Percentiles rank a stretch among this genome's conserved stretches.
Evolutionary conservation across 1,139 yeast species (phyloP).

Genomic region (Diutina rugosa): DNA sequence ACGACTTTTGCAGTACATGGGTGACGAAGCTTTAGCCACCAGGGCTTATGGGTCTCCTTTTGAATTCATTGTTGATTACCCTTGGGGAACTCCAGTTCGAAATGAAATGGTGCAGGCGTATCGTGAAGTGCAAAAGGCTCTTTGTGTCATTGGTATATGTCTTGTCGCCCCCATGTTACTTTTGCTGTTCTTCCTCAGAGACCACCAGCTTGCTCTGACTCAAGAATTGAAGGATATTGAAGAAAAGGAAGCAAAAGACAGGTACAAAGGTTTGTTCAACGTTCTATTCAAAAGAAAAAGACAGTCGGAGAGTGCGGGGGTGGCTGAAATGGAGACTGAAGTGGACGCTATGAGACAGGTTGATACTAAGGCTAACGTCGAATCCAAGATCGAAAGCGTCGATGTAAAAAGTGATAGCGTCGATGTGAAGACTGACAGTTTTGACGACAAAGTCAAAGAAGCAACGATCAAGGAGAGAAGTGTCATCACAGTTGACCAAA

Average conservation of each 20-base stretch:
- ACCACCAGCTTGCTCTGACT: neutral
- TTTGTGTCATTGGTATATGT: neutral
- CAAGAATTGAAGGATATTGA: neutral
- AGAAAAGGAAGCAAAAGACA: neutral
- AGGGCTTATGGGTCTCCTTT: slow-evolving; percentile 18
- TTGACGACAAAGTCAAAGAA: too few species aligned
- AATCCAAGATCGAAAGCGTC: too few species aligned
- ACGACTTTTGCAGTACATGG: slow-evolving; percentile 12
- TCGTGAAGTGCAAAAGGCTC: neutral
- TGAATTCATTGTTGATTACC: slow-evolving; percentile 12
- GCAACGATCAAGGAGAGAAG: too few species aligned
- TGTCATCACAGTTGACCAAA: too few species aligned
- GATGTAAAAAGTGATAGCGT: too few species aligned
- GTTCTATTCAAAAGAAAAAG: neutral
- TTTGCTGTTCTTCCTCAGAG: neutral
- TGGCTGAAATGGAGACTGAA: too few species aligned
- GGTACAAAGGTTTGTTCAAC: neutral
- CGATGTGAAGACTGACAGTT: too few species aligned
- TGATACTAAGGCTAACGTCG: too few species aligned
- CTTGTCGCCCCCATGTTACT: neutral
- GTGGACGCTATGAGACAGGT: too few species aligned
- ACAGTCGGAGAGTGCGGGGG: too few species aligned
- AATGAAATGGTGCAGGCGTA: slow-evolving; percentile 11
- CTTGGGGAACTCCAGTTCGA: slow-evolving; percentile 24
- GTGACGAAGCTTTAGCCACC: slow-evolving; percentile 9